Evolutionary conservation across 345 rosid genomes (phyloP).

Genomic region (Rubroshorea leprosula): DNA sequence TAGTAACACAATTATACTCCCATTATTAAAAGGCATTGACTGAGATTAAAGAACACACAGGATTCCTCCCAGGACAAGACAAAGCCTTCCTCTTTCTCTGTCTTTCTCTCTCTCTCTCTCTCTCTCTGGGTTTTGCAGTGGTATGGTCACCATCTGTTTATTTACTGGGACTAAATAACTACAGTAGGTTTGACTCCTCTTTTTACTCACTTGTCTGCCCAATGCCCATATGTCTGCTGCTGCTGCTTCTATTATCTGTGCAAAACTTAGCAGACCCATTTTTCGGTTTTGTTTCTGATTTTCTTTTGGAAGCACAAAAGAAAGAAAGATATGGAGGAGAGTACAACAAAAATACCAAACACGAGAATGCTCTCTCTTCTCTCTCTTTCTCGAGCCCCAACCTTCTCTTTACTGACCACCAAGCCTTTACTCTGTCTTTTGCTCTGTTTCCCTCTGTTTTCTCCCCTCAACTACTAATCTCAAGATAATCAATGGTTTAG

Average conservation of each 20-base stretch:
- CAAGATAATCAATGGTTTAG: background rate
- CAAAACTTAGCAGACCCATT: slow-evolving; percentile 5
- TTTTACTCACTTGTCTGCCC: slow-evolving; percentile 38
- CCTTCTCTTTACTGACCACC: slow-evolving; percentile 7
- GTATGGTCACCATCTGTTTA: slow-evolving; percentile 25
- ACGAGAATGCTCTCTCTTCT: slow-evolving; percentile 10
- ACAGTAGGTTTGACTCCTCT: slow-evolving; percentile 41
- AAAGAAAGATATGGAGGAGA: too few species aligned
- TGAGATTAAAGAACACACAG: background rate
- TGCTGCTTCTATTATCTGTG: slow-evolving; percentile 4
- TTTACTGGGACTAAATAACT: slow-evolving; percentile 18
- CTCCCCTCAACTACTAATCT: slow-evolving; percentile 1
- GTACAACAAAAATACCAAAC: slow-evolving; percentile 20
- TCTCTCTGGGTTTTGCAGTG: slow-evolving; percentile 12
- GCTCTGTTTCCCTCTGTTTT: background rate
- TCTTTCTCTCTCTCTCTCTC: too few species aligned
- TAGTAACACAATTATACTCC: slow-evolving; percentile 11
- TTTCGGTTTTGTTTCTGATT: too few species aligned
- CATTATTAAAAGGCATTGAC: background rate
- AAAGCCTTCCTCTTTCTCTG: slow-evolving; percentile 6
- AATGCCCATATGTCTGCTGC: slow-evolving; percentile 11
- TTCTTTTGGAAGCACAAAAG: too few species aligned
- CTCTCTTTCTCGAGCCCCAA: slow-evolving; percentile 50
- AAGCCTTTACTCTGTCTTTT: slow-evolving; percentile 13
- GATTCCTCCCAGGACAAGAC: slow-evolving; percentile 10